These are phyloP conservation scores for Exophiala alcalophila DNA, from an alignment of 2,329 filamentous ascomycete genomes.

Conservation along the genomic window DNA sequence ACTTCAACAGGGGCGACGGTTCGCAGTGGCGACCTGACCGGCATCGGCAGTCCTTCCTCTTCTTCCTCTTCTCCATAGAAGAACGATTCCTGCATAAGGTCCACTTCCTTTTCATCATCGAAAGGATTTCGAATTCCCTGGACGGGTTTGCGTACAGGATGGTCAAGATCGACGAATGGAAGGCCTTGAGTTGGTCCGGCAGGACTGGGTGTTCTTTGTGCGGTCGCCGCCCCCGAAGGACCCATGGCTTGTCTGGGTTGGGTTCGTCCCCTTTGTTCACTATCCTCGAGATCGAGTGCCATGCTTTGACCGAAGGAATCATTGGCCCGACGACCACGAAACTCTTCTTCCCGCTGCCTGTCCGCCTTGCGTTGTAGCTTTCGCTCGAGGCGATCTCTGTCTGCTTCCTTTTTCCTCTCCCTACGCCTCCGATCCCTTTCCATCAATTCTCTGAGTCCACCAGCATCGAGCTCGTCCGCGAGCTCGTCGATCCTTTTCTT, in stretches of 20 bases:
- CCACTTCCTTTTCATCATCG: constrained; percentile 30
- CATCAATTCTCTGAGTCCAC: constrained; percentile 81
- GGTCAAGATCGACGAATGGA: constrained; percentile 24
- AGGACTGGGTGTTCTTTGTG: constrained; percentile 5
- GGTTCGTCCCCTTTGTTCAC: constrained; percentile 16
- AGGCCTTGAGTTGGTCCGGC: constrained; percentile 3
- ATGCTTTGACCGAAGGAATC: constrained; percentile 1
- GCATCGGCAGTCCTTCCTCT: constrained; percentile 25
- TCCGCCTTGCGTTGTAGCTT: constrained; percentile 48
- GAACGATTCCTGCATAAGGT: constrained; percentile 26
- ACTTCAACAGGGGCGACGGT: constrained; percentile 19
- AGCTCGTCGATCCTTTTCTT: constrained; percentile 65
- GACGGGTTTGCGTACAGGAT: constrained; percentile 3
- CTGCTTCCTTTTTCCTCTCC: constrained; percentile 70
- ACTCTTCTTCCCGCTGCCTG: constrained; percentile 54
- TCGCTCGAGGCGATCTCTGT: constrained; percentile 60
- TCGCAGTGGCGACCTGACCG: constrained; percentile 25
- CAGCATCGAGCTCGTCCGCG: constrained; percentile 80
- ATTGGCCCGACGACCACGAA: constrained; percentile 40
- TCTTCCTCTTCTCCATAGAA: constrained; percentile 10
- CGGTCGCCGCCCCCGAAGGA: constrained; percentile 9
- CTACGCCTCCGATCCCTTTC: constrained; percentile 80
- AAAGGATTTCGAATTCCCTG: constrained; percentile 29
- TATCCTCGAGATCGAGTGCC: constrained; percentile 55
- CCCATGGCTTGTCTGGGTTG: constrained; percentile 14